These are phyloP conservation scores for Kappamyces sp. DNA, from an alignment of 192 early-diverging fungal species.

Conservation along the genomic window DNA sequence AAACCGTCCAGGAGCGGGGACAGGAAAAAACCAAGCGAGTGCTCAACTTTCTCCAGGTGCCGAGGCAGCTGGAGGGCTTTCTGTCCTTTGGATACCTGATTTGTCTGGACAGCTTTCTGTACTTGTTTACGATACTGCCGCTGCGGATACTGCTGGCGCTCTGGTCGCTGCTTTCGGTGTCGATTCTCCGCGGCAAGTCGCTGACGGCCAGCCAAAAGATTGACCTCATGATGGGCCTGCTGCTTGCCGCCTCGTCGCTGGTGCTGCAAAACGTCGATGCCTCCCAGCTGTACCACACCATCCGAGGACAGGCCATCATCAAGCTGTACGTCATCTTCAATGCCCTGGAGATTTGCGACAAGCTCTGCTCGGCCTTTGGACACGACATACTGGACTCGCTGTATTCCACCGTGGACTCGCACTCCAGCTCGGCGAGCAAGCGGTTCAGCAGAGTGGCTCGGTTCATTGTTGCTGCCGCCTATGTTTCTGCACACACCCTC, in stretches of 20 bases:
- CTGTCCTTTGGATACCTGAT: conserved; percentile 86
- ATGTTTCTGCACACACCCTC: conserved; percentile 85
- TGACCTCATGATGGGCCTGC: conserved; percentile 81
- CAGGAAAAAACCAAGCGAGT: conserved; percentile 60
- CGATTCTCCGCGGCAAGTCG: conserved; percentile 11
- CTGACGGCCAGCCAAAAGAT: conserved; percentile 78
- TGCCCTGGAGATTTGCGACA: conserved; percentile 90
- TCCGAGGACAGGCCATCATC: conserved; percentile 91
- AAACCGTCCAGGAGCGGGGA: too few relatives aligned
- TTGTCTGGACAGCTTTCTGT: conserved; percentile 91
- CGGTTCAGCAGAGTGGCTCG: conserved; percentile 38
- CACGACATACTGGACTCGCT: conserved; percentile 92
- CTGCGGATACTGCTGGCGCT: conserved; percentile 71
- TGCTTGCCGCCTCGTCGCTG: conserved; percentile 70
- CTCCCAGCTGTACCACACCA: conserved; percentile 85
- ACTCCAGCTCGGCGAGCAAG: conserved; percentile 5
- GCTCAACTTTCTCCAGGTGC: conserved; percentile 72
- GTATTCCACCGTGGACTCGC: conserved; percentile 61
- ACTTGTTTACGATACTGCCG: conserved; percentile 92
- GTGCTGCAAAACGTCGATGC: conserved; percentile 78
- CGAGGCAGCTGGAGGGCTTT: conserved; percentile 74
- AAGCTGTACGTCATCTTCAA: conserved; percentile 99
- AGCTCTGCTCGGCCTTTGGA: conserved; percentile 86
- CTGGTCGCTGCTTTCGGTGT: conserved; percentile 27
- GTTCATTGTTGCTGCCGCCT: conserved; percentile 71